Base-by-base conservation (phyloP, 306 rosid genomes). In the Astragalus membranaceus region DNA sequence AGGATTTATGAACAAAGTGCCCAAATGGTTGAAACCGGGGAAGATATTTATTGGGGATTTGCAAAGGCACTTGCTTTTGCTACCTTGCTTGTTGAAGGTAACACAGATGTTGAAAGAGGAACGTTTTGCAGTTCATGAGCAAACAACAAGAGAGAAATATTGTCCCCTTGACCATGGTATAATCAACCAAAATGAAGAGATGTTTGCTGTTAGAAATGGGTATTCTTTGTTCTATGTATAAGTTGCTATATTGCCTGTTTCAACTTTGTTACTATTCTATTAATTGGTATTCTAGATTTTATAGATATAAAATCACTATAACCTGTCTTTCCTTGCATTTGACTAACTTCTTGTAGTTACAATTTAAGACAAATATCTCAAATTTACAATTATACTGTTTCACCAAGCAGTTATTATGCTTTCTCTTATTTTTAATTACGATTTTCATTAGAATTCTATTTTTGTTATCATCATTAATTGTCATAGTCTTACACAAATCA, bases 41-140 rank as follows among this genome's bases (percentile, higher is more conserved):
- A 87, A 69, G 92, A 95, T 64, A 86, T 92, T 64, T 96, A 89
- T 74, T 92, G 96, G 96, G 98, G 96, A 50, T 80, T 87, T 72
- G 96, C 84, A 0, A 96, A 92, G 85, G 95, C 96, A 73, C 98
- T 92, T 61, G 96, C 96, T 64, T 89, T 92, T 81, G 89, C 92
- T 44, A 89, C 95, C 67, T 76, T 92, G 75, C 36, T 92, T 6
- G 85, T 84, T 59, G 98, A 92, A 81, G 96, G 96, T 36, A 89
- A 96, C 55, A 96, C 87, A 76, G 98, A 92, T 20, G 98, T 89
- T 69, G 95, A 92, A 78, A 84, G 96, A 76, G 96, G 96, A 52
- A 89, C 94, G 23, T 92, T 89, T 75, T 35, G 90, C 86, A 44
- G 72, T 92, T 71, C 96, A 89, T 37, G 96, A 92, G 79, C 96